Evolutionary conservation across 306 rosid genomes (phyloP).

Genomic region (Dicorynia guianensis): DNA sequence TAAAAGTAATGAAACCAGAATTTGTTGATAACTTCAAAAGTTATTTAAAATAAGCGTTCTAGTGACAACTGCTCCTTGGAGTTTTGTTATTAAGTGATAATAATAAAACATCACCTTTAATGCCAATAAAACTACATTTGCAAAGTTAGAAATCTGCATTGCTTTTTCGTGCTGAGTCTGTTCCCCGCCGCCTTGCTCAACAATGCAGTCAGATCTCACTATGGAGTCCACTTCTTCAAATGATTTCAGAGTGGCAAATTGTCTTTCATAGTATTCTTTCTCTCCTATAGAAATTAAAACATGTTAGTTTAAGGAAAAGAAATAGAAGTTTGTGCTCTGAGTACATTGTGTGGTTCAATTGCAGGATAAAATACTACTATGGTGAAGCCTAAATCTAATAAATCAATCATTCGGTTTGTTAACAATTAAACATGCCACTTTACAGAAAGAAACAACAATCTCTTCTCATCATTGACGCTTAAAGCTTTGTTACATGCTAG

Average conservation of each 20-base stretch:
- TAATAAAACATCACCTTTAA: conserved; percentile 59
- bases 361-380: not conserved
- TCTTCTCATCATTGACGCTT: not conserved
- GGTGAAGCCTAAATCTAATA: not conserved
- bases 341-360: not conserved
- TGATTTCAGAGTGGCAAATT: conserved; percentile 69
- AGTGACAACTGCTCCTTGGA: not conserved
- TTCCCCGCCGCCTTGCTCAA: conserved; percentile 46
- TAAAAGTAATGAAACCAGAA: conserved; percentile 17
- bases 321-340: not conserved
- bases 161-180: conserved; percentile 71
- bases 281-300: conserved; percentile 48
- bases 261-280: conserved; percentile 70
- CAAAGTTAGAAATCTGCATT: conserved; percentile 68
- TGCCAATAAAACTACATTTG: conserved; percentile 57
- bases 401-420: not conserved
- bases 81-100: conserved; percentile 2
- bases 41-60: not conserved
- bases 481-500: no score
- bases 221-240: conserved; percentile 72
- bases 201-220: conserved; percentile 36
- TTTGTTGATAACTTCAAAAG: not conserved
- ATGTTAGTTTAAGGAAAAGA: not conserved
- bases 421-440: not conserved
- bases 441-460: not conserved